Evolutionary conservation across 495 filamentous ascomycete species (phyloP).

Genomic region (Trichoderma orchidacearum): DNA sequence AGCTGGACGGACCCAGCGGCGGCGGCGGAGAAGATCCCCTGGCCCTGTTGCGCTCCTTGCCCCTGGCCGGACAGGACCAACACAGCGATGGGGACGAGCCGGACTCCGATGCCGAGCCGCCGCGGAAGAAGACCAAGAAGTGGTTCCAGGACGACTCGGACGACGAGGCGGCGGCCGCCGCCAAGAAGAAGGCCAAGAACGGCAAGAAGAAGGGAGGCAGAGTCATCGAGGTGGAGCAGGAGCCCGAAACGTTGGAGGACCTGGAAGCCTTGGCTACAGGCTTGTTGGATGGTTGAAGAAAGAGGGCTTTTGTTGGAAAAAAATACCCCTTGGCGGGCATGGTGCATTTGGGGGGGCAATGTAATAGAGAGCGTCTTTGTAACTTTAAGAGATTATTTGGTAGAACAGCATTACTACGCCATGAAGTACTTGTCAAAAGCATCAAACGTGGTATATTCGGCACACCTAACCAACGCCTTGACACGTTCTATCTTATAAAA

Average conservation of each 20-base stretch:
- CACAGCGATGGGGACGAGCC: conserved; percentile 11
- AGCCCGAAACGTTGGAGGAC: conserved; percentile 79
- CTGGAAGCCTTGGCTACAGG: conserved; percentile 79
- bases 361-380: neutral
- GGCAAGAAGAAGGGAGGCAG: conserved; percentile 28
- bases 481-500: too few species aligned
- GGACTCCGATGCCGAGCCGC: conserved; percentile 19
- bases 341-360: neutral
- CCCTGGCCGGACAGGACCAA: conserved; percentile 25
- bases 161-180: conserved; percentile 27
- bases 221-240: conserved; percentile 40
- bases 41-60: conserved; percentile 34
- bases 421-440: too few species aligned
- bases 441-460: neutral
- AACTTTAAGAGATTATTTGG: too few species aligned
- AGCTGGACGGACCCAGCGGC: conserved; percentile 11
- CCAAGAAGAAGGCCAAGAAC: conserved; percentile 5
- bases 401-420: too few species aligned
- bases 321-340: neutral
- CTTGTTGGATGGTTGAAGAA: conserved; percentile 43
- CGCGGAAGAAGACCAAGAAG: conserved; percentile 33
- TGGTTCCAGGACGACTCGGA: conserved; percentile 33
- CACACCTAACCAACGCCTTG: neutral
- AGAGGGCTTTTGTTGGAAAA: neutral
- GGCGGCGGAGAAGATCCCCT: conserved; percentile 31